These are phyloP conservation scores for Helotiales sp. DNA, from an alignment of 2,329 filamentous ascomycete genomes.

Conservation along the genomic window DNA sequence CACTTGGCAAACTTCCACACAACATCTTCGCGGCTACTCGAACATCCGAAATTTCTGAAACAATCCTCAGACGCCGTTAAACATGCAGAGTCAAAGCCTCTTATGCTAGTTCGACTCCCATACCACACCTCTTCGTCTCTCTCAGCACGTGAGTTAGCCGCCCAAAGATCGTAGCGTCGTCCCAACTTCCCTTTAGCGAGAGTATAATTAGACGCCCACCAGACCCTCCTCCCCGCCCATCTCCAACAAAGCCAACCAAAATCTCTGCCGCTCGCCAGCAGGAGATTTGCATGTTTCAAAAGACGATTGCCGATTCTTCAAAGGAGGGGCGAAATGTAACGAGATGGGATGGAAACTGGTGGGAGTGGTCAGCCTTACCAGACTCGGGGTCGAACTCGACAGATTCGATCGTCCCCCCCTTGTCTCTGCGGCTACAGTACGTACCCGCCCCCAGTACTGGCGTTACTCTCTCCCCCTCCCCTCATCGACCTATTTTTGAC, in stretches of 20 bases:
- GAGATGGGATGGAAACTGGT: conserved; percentile 4
- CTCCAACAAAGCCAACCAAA: conserved; percentile 16
- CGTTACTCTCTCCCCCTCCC: neutral
- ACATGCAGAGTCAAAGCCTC: neutral
- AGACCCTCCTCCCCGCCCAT: neutral
- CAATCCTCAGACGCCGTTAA: neutral
- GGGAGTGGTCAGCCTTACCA: conserved; percentile 9
- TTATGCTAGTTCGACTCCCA: neutral
- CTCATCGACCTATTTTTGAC: conserved; percentile 11
- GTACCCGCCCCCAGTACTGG: neutral
- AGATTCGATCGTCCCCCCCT: neutral
- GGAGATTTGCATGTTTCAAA: conserved; percentile 14
- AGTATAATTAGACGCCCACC: neutral
- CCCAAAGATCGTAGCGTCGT: neutral
- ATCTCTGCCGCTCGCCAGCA: conserved; percentile 12
- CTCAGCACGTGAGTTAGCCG: neutral
- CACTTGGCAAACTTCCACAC: neutral
- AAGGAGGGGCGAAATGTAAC: neutral
- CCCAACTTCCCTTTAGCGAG: conserved; percentile 1
- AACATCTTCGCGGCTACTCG: neutral
- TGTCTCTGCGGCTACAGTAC: neutral
- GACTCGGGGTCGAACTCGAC: neutral
- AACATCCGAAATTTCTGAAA: neutral
- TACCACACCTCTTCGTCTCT: neutral
- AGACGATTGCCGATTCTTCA: conserved; percentile 20